Evolutionary conservation across 177 flowering plant species (phyloP).

Genomic region (Vitis hybrid): DNA sequence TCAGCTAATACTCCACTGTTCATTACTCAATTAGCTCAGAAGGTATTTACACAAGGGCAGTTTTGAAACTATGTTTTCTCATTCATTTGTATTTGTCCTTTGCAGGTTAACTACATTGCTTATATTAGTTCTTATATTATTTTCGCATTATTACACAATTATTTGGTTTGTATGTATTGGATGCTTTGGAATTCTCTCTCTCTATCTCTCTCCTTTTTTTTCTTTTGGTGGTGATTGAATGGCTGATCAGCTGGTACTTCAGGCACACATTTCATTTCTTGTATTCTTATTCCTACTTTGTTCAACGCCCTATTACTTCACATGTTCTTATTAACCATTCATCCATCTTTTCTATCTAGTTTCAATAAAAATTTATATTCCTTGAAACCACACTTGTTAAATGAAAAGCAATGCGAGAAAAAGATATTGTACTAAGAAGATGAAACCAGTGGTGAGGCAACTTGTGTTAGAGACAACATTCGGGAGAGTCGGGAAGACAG

Average conservation of each 20-base stretch:
- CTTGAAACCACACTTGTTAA: too few relatives aligned
- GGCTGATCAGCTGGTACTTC: neutral
- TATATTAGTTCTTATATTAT: neutral
- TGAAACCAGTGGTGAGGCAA: too few relatives aligned
- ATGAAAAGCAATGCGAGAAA: too few relatives aligned
- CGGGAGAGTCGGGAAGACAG: too few relatives aligned
- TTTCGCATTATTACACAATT: too few relatives aligned
- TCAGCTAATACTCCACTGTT: slow-evolving; percentile 9
- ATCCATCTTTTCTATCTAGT: neutral
- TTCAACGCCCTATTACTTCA: neutral
- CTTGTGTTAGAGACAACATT: too few relatives aligned
- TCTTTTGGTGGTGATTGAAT: neutral
- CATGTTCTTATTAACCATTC: slow-evolving; percentile 1
- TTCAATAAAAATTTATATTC: too few relatives aligned
- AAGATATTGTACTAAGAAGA: too few relatives aligned
- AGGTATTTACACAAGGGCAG: slow-evolving; percentile 12
- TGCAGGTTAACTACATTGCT: slow-evolving; percentile 21
- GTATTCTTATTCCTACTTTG: too few relatives aligned
- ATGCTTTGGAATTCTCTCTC: neutral
- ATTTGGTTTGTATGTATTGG: neutral
- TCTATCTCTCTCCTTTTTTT: neutral
- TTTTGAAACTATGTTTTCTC: neutral
- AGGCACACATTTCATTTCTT: too few relatives aligned
- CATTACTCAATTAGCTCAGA: slow-evolving; percentile 1
- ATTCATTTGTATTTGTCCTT: slow-evolving; percentile 2